A percentile compares a stretch with the other conserved stretches of the same genome.
Conservation (phyloP, 371 early-diverging fungal species). For the Globomyces sp. region DNA sequence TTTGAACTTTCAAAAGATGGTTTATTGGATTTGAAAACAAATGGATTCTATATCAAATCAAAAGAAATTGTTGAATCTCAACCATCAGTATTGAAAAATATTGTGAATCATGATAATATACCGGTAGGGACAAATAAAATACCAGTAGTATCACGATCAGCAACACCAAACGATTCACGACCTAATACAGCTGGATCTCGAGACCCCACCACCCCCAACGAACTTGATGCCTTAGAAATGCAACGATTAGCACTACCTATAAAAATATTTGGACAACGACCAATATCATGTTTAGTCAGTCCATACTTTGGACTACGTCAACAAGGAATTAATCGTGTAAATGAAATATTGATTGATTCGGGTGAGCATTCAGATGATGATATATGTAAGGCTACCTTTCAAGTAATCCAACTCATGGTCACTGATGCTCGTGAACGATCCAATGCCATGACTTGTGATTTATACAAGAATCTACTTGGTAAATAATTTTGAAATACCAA, state of each 20-base stretch:
- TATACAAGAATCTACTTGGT: conserved; percentile 61
- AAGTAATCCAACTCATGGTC: conserved; percentile 58
- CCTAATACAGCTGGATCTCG: conserved; percentile 3
- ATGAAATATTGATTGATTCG: neutral
- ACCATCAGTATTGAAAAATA: neutral
- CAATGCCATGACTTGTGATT: conserved; percentile 44
- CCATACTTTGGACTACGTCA: conserved; percentile 17
- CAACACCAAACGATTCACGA: conserved; percentile 1
- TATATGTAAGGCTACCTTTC: conserved; percentile 57
- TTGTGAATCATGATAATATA: neutral
- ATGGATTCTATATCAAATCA: neutral
- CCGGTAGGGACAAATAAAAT: neutral
- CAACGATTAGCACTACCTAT: conserved; percentile 1
- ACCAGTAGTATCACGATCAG: neutral
- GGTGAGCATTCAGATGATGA: conserved; percentile 17
- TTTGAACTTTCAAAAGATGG: neutral
- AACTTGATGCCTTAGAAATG: conserved; percentile 5
- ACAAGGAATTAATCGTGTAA: conserved; percentile 13
- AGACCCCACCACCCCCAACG: conserved; percentile 4
- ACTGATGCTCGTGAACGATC: conserved; percentile 67
- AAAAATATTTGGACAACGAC: conserved; percentile 12
- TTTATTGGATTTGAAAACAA: neutral
- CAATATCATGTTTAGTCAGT: conserved; percentile 17
- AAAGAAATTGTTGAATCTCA: neutral
- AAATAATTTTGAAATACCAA: conserved; percentile 26